Evolutionary conservation across 1,284 basidiomycete genomes (phyloP).

Genomic region (Moniliella sp.): DNA sequence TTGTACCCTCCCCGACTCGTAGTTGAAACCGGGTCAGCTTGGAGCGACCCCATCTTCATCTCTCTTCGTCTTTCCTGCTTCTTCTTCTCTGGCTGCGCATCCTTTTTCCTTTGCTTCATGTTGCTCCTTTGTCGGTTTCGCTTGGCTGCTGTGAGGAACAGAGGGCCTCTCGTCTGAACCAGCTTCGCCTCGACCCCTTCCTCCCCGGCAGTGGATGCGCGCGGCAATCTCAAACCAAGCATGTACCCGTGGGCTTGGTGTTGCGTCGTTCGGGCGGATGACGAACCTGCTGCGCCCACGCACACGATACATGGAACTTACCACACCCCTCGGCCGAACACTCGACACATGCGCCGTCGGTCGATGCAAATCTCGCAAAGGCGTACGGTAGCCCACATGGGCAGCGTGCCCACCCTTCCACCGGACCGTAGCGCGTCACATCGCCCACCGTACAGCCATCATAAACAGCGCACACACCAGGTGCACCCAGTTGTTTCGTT

Average conservation of each 20-base stretch:
- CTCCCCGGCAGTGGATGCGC: conserved; percentile 35
- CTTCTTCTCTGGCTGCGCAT: no score
- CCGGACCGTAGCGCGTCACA: conserved; percentile 50
- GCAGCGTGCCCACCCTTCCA: conserved; percentile 63
- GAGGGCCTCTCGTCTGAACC: conserved; percentile 39
- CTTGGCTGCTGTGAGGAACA: no score
- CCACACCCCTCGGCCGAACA: conserved; percentile 52
- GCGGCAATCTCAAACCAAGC: conserved; percentile 68
- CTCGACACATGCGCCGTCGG: conserved; percentile 51
- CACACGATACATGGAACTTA: conserved; percentile 68
- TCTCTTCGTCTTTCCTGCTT: no score
- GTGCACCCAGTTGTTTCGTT: conserved; percentile 79
- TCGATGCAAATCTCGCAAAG: conserved; percentile 36
- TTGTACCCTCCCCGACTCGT: conserved; percentile 60
- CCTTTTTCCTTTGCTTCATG: no score
- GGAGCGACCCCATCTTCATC: no score
- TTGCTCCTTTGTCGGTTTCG: no score
- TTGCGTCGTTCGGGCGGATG: conserved; percentile 65
- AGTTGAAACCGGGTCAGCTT: conserved; percentile 60
- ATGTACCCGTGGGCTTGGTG: no score
- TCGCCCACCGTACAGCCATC: conserved; percentile 63
- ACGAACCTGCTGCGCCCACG: conserved; percentile 48
- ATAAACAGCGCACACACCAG: conserved; percentile 69
- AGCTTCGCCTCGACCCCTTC: conserved; percentile 68
- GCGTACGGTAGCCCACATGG: conserved; percentile 33